Conservation (phyloP, 2,329 filamentous ascomycete genomes). For the Penicillium sp. region DNA sequence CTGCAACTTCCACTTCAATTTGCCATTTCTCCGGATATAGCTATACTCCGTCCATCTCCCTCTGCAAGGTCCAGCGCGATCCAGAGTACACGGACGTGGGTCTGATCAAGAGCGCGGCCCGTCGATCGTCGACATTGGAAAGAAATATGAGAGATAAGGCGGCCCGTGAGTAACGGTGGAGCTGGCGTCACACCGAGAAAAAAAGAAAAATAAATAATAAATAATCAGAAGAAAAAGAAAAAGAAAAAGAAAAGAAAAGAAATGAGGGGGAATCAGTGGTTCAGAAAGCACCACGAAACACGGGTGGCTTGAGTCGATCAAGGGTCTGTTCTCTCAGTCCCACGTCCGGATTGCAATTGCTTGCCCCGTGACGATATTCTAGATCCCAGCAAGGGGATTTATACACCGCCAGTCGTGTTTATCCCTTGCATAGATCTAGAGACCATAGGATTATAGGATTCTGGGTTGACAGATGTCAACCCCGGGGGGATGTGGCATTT, state of each 20-base stretch:
- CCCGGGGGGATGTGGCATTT: neutral
- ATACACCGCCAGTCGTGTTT: neutral
- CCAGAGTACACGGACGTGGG: constrained; percentile 1
- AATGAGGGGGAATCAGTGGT: constrained; percentile 22
- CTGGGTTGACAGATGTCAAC: neutral
- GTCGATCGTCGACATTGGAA: constrained; percentile 6
- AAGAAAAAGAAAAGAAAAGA: neutral
- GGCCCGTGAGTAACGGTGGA: constrained; percentile 21
- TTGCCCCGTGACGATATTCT: neutral
- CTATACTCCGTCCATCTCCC: no score
- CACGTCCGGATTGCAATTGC: constrained; percentile 8
- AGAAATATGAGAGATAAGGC: constrained; percentile 1
- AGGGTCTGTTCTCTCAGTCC: constrained; percentile 27
- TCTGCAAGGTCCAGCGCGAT: neutral
- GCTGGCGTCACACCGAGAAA: constrained; percentile 6
- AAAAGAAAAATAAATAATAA: neutral
- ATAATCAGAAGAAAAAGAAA: neutral
- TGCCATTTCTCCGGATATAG: no score
- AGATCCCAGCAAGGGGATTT: neutral
- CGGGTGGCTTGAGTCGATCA: constrained; percentile 27
- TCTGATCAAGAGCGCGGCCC: constrained; percentile 1
- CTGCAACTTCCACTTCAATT: no score
- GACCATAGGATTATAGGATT: no score
- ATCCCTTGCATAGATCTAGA: neutral
- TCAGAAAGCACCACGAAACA: constrained; percentile 26